Percentiles rank a stretch among this genome's conserved stretches.
These are phyloP conservation scores for Sungouiozyma ichnusensis DNA, from an alignment of 805 yeast genomes.

Conservation along the genomic window DNA sequence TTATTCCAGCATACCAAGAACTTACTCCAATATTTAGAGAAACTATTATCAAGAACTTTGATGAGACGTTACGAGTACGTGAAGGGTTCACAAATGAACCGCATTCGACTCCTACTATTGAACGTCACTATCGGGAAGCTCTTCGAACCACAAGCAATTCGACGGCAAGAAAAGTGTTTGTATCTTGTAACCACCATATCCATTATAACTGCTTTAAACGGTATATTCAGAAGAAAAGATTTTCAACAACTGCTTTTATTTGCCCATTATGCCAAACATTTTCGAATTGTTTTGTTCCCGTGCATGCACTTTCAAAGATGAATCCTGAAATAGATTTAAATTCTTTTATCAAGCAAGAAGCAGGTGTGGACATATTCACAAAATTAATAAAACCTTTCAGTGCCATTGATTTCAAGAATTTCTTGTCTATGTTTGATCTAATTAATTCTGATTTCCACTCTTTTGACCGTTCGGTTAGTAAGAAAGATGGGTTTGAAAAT, in stretches of 20 bases:
- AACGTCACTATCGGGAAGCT: constrained; percentile 7
- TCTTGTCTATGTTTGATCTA: constrained; percentile 12
- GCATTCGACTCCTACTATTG: neutral
- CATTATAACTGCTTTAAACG: constrained; percentile 71
- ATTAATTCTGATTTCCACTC: constrained; percentile 14
- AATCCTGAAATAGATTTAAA: constrained; percentile 7
- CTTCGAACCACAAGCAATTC: constrained; percentile 15
- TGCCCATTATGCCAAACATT: constrained; percentile 91
- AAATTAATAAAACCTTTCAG: constrained; percentile 10
- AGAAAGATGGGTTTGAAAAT: constrained; percentile 9
- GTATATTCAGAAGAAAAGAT: constrained; percentile 50
- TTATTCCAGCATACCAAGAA: constrained; percentile 44
- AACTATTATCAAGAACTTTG: constrained; percentile 18
- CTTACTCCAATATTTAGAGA: constrained; percentile 41
- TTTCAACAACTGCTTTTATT: constrained; percentile 55
- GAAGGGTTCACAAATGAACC: constrained; percentile 19
- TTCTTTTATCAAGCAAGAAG: constrained; percentile 4
- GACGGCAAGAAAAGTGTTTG: constrained; percentile 34
- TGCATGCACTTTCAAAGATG: constrained; percentile 10
- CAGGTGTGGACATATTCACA: constrained; percentile 7
- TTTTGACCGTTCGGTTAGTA: constrained; percentile 14
- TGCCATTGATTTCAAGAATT: constrained; percentile 8
- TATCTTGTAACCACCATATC: constrained; percentile 91
- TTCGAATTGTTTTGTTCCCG: constrained; percentile 26
- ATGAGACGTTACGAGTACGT: constrained; percentile 24